Evolutionary conservation across 2,329 filamentous ascomycete genomes (phyloP).

Genomic region (Fusarium luffae): DNA sequence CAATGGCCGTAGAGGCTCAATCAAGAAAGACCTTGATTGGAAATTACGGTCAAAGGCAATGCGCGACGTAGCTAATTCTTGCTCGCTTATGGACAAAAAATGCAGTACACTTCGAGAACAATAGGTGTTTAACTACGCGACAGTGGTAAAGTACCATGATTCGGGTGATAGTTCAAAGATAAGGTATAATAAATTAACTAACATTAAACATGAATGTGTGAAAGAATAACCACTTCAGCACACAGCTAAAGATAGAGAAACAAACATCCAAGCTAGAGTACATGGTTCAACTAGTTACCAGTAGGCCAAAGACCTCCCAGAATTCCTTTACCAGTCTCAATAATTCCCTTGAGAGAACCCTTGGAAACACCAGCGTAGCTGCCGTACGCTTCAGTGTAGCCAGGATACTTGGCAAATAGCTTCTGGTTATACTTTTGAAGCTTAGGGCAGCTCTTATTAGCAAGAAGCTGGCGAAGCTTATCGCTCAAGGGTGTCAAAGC

Average conservation of each 20-base stretch:
- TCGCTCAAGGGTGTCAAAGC: neutral
- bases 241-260: fast-evolving
- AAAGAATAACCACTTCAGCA: fast-evolving
- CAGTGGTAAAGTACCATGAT: too few relatives aligned
- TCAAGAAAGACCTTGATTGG: too few relatives aligned
- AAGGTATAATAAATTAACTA: neutral
- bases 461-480: constrained; percentile 1
- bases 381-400: constrained; percentile 17
- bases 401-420: constrained; percentile 12
- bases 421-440: constrained; percentile 9
- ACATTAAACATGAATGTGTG: too few relatives aligned
- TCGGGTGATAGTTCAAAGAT: too few relatives aligned
- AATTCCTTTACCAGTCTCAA: neutral
- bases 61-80: too few relatives aligned
- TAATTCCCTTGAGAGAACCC: neutral
- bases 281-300: neutral
- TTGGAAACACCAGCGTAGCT: constrained; percentile 22
- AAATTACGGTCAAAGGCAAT: too few relatives aligned
- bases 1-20: too few relatives aligned
- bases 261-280: fast-evolving
- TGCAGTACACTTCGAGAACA: too few relatives aligned
- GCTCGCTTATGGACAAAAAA: too few relatives aligned
- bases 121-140: too few relatives aligned
- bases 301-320: constrained; percentile 4
- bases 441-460: neutral